Conservation (phyloP, 2,329 filamentous ascomycete genomes). For the Aureobasidium sp. region DNA sequence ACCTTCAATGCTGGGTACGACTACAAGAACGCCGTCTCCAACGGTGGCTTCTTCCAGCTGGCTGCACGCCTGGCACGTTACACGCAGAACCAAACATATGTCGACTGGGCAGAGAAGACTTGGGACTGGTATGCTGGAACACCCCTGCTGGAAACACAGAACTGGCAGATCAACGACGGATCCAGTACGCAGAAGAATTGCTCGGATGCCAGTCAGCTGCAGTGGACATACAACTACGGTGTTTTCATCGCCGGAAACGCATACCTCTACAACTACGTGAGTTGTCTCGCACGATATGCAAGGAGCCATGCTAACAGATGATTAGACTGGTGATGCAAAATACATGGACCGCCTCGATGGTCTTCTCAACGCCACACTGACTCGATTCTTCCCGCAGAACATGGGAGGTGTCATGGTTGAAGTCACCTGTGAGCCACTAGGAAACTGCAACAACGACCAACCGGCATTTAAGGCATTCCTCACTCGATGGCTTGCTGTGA, state of each 20-base stretch:
- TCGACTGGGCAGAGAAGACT: conserved; percentile 63
- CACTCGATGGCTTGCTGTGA: conserved; percentile 40
- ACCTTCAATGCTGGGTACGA: conserved; percentile 62
- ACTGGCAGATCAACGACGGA: conserved; percentile 51
- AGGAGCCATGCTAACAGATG: not conserved
- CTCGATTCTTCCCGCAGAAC: conserved; percentile 31
- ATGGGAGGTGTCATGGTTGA: conserved; percentile 36
- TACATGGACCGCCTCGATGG: conserved; percentile 23
- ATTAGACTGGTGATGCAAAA: conserved; percentile 15
- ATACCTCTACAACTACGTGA: conserved; percentile 54
- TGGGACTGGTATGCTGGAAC: conserved; percentile 51
- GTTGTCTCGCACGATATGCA: not conserved
- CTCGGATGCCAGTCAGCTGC: conserved; percentile 43
- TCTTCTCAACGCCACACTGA: conserved; percentile 27
- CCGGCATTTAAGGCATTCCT: conserved; percentile 33
- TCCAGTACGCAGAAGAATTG: conserved; percentile 47
- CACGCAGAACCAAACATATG: conserved; percentile 72
- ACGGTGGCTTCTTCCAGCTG: conserved; percentile 53
- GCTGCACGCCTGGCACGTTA: conserved; percentile 65
- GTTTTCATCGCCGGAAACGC: conserved; percentile 60
- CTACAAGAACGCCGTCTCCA: conserved; percentile 54
- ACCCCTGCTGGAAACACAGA: conserved; percentile 42
- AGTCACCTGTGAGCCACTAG: conserved; percentile 32
- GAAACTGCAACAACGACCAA: conserved; percentile 36
- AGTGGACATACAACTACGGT: conserved; percentile 61